Evolutionary conservation across 495 filamentous ascomycete genomes (phyloP), one percentile per base, ranked within the genome.

Genomic region (Parachaetomium inaequale): DNA sequence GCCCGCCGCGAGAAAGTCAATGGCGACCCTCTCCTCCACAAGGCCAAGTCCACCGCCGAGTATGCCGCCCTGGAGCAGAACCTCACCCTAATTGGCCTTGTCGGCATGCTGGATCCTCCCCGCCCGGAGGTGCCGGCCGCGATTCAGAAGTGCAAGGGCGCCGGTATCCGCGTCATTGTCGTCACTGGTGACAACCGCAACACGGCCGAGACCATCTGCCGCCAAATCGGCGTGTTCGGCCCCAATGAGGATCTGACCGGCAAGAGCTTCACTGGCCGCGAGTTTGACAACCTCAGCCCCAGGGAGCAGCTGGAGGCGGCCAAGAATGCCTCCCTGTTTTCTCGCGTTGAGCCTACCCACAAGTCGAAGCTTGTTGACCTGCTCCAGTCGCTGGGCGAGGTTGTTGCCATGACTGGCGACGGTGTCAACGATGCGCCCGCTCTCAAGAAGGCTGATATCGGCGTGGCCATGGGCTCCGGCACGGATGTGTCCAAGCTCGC

Each of bases 381-480:
- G 31, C 88, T 99, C 59, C 95, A 99, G 75, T 89, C 89, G 28
- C 78, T 89, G 63, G 90, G 91, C 63, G 91, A 98, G 72, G 95
- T 99, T 29, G 95, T 99, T 62, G 95, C 95, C 63, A 99, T 99
- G 95, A 99, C 95, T 62, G 95, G 95, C 67, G 95, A 99, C 73
- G 95, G 95, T 72, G 95, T 99, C 75, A 99, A 99, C 70, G 95
- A 99, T 78, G 95, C 95, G 2, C 95, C 95, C 43, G 95, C 95
- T 19, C 82, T 99, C 68, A 99, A 99, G 84, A 97, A 96, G 76
- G 87, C 94, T 5, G 95, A 99, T 71, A 99, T 99, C 76, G 95
- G 95, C 69, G 93, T 99, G 36, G 95, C 95, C 25, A 99, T 99
- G 95, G 95, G 95, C 55, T 93, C 92, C 32, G 95, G 95, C 64